Conservation (phyloP, 2,329 filamentous ascomycete species). For the Trichoderma sp. region DNA sequence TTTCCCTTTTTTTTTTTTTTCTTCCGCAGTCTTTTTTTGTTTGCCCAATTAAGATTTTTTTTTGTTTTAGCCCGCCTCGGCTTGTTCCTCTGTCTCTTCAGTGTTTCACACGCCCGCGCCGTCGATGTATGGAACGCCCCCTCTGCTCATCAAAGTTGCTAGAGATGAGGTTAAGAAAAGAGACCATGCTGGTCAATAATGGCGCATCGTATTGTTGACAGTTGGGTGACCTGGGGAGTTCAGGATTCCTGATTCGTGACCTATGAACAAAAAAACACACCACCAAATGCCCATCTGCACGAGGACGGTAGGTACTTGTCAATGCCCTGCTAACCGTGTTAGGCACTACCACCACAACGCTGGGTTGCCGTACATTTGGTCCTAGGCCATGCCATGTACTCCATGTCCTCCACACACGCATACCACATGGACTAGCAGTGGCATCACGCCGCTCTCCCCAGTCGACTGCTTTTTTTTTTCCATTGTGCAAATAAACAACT, state of each 20-base stretch:
- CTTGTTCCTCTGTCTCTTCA: background rate
- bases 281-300: background rate
- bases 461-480: background rate
- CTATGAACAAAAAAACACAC: background rate
- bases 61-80: slow-evolving; percentile 12
- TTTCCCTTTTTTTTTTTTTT: background rate
- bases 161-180: background rate
- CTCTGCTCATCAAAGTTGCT: background rate
- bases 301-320: background rate
- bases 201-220: background rate
- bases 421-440: background rate
- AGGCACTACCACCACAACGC: background rate
- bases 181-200: background rate
- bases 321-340: background rate
- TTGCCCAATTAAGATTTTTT: background rate
- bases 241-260: background rate
- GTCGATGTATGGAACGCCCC: background rate
- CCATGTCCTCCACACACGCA: background rate
- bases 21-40: background rate
- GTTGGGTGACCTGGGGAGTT: background rate
- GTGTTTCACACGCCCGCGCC: slow-evolving; percentile 11
- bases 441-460: background rate
- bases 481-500: background rate
- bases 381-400: background rate
- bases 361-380: background rate